phyloP scores from a whole-genome alignment of 768 basidiomycete species.

The Ephemerocybe angulata region DNA sequence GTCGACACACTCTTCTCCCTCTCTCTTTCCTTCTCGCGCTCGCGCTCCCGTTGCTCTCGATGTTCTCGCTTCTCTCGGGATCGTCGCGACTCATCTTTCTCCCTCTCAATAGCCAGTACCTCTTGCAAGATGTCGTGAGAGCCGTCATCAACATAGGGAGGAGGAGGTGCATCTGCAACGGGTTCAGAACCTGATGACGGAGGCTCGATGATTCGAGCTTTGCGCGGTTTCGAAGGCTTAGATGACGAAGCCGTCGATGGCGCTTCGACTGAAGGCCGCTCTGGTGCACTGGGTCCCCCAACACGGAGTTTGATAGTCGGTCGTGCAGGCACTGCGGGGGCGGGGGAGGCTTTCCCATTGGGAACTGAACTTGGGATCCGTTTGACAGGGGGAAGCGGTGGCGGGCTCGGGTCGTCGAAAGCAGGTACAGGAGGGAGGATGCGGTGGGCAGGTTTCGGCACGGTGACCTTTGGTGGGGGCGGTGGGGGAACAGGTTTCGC shows the following conservation, averaged over 20 bases:
- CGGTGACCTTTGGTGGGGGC: not conserved
- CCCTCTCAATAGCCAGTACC: slow-evolving; percentile 74
- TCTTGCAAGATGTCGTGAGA: slow-evolving; percentile 78
- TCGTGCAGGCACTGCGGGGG: slow-evolving; percentile 34
- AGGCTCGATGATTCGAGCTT: slow-evolving; percentile 38
- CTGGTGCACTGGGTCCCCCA: slow-evolving; percentile 34
- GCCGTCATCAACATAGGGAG: slow-evolving; percentile 75
- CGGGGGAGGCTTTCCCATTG: slow-evolving; percentile 2
- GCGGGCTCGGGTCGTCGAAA: slow-evolving; percentile 26
- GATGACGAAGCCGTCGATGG: slow-evolving; percentile 30
- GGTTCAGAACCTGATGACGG: slow-evolving; percentile 25
- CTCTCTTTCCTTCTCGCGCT: slow-evolving; percentile 34
- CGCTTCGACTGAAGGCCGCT: slow-evolving; percentile 25
- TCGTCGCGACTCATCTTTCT: slow-evolving; percentile 43
- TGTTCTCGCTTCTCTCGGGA: slow-evolving; percentile 4
- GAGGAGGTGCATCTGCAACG: slow-evolving; percentile 56
- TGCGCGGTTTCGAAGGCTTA: slow-evolving; percentile 37
- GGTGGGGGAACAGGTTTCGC: slow-evolving; percentile 8
- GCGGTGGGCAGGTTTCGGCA: slow-evolving; percentile 26
- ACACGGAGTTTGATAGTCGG: slow-evolving; percentile 71
- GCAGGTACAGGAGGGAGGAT: slow-evolving; percentile 39
- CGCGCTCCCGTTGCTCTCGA: slow-evolving; percentile 45
- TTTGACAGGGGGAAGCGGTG: slow-evolving; percentile 5
- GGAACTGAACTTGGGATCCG: slow-evolving; percentile 4
- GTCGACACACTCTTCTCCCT: slow-evolving; percentile 1